phyloP scores from a whole-genome alignment of 257 asterid species.

The Solanum pinnatisectum region DNA sequence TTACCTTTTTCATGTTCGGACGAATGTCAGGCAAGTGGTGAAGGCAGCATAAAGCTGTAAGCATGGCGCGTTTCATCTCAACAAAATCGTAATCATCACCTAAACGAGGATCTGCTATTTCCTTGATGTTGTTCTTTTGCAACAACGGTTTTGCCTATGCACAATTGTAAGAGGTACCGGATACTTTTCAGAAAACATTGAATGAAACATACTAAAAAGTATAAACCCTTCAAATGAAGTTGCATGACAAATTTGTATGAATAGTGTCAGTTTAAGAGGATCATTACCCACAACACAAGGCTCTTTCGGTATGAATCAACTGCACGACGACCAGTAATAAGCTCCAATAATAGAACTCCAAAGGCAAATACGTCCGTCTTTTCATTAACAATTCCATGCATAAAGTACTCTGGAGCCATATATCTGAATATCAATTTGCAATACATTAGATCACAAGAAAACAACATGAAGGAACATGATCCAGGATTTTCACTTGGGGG shows the following conservation, averaged over 20 bases:
- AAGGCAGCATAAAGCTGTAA: constrained; percentile 67
- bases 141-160: constrained; percentile 74
- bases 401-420: constrained; percentile 98
- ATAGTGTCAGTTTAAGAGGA: background rate
- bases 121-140: constrained; percentile 50
- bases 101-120: constrained; percentile 70
- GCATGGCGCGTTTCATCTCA: constrained; percentile 74
- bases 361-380: constrained; percentile 91
- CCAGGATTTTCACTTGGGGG: background rate
- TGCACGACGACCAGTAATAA: constrained; percentile 86
- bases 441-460: background rate
- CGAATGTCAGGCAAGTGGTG: constrained; percentile 74
- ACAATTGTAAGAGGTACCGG: background rate
- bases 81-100: constrained; percentile 34
- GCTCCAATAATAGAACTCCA: constrained; percentile 43
- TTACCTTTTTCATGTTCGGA: constrained; percentile 79
- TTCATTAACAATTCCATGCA: constrained; percentile 88
- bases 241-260: background rate
- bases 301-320: constrained; percentile 74
- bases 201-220: background rate
- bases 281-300: constrained; percentile 90
- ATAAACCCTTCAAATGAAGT: background rate
- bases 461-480: background rate
- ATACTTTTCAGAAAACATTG: background rate
- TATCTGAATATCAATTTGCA: constrained; percentile 31